Base-by-base conservation (phyloP, 2,329 filamentous ascomycete genomes). In the Mollisia scopiformis region DNA sequence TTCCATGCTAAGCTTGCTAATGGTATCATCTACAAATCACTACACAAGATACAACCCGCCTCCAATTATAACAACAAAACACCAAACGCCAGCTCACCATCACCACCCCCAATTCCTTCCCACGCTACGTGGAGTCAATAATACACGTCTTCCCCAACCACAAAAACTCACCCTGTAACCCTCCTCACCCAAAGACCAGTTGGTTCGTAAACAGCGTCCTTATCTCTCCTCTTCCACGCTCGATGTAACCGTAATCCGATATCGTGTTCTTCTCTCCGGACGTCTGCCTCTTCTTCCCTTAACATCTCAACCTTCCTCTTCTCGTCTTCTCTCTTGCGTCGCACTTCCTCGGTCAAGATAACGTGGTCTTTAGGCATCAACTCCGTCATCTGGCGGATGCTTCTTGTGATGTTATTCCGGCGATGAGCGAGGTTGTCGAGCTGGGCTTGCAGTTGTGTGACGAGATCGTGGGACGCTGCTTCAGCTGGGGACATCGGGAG, bases 151-250 rank as follows among this genome's bases (percentile, higher is more conserved):
- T 13, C 41, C 21, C 37, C 13, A n/a, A 19, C n/a, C n/a, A 7
- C n/a, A 19, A 4, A 43, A 43, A 35, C 35, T 83, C 74, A 89
- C 63, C 81, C 84, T 21, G 90, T 93, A 62, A 93, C 88, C 65
- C 92, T 82, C 70, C 88, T 84, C 53, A 96, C 89, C 92, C 92
- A 96, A 10, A 96, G 76, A 30, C 84, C 84, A 0, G 87, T 88
- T 11, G 85, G 85, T 69, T 91, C 87, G 69, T 81, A 89, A 33
- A 82, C 80, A 2, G 82, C 82, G 55, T 89, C 83, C 65, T 88
- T 84, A 69, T 93, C 90, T 68, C 87, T 82, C 51, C 91, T 84
- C 78, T 92, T 93, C 76, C 90, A 89, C 10, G 89, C 88, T 23
- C 89, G 80, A 72, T 91, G 86, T 57, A 95, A 79, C 74, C 88